Evolutionary conservation across 2,329 filamentous ascomycete genomes (phyloP).

Genomic region (Scytalidium sp.): DNA sequence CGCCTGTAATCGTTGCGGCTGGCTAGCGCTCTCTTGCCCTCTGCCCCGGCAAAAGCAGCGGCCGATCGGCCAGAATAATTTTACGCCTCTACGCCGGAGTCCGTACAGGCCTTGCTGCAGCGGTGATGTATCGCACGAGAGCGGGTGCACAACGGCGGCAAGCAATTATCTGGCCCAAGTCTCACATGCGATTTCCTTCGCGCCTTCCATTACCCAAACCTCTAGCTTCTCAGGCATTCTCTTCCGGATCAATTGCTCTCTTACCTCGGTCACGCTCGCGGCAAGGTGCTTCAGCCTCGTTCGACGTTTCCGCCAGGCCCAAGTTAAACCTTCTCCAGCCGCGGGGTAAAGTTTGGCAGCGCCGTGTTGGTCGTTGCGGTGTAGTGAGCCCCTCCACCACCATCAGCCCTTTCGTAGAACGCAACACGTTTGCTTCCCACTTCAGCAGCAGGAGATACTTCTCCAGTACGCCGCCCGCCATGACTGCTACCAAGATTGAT

Average conservation of each 20-base stretch:
- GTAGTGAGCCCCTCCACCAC: conserved; percentile 4
- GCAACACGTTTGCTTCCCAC: conserved; percentile 1
- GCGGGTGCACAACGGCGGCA: neutral
- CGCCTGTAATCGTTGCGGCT: neutral
- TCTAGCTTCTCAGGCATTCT: neutral
- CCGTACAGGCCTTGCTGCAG: neutral
- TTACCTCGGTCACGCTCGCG: neutral
- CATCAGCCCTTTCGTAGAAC: conserved; percentile 6
- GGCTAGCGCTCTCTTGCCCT: neutral
- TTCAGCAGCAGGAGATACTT: conserved; percentile 32
- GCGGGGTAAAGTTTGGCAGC: conserved; percentile 21
- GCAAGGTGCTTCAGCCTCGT: conserved; percentile 10
- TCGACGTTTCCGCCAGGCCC: conserved; percentile 6
- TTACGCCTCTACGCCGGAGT: neutral
- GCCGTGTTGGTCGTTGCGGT: conserved; percentile 3
- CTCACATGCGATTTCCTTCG: neutral
- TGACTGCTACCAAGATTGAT: conserved; percentile 91
- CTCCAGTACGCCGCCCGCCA: conserved; percentile 55
- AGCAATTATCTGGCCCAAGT: neutral
- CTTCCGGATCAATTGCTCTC: neutral
- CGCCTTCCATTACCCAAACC: neutral
- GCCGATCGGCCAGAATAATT: too few relatives aligned
- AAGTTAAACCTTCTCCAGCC: conserved; percentile 9
- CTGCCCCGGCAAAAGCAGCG: too few relatives aligned
- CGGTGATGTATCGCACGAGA: neutral